Base-by-base conservation (phyloP, 2,329 filamentous ascomycete species). In the Emmonsiellopsis sp. region DNA sequence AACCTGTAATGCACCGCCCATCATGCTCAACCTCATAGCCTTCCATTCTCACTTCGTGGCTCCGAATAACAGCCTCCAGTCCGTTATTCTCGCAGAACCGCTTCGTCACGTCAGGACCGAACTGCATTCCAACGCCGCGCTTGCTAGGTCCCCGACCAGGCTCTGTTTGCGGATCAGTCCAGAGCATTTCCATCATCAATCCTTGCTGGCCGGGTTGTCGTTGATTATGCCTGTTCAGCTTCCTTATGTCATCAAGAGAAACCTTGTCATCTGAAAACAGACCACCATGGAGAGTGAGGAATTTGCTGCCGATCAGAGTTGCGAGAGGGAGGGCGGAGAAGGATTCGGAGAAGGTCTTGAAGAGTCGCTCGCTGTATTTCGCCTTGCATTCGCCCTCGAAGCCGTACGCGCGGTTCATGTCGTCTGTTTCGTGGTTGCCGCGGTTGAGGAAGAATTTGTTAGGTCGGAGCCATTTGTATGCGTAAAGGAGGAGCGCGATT, bases 121-220 rank as follows among this genome's bases (percentile, higher is more conserved):
- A 98, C 68, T 97, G 91, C 73, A 97, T 81, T 51, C 93, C 93
- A 16, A 98, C 92, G 61, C 93, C 93, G 67, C 93, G 83, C 79
- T 98, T 98, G 77, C 90, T 95, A 44, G 93, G 93, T 7, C 91
- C 89, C 61, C 93, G 84, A 51, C 93, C 93, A 31, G 87, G 84
- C 62, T 84, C 79, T 0, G 87, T 80, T 70, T 98, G 93, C 2
- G 93, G 93, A 67, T 98, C 93, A 0, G 93, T 97, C 93, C 93
- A 98, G 46, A 98, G 81, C 93, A 98, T 98, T 73, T 98, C 93
- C 93, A 98, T 98, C 93, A 98, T 98, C 63, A 98, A 75, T 11
- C 93, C 93, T 48, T 87, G 76, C 70, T 98, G 93, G 34, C 93
- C 93, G 2, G 93, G 92, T 65, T 97, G 92, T 57, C 89, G 81